phyloP scores from a whole-genome alignment of 1,284 basidiomycete genomes.

The Agaricales sp. region DNA sequence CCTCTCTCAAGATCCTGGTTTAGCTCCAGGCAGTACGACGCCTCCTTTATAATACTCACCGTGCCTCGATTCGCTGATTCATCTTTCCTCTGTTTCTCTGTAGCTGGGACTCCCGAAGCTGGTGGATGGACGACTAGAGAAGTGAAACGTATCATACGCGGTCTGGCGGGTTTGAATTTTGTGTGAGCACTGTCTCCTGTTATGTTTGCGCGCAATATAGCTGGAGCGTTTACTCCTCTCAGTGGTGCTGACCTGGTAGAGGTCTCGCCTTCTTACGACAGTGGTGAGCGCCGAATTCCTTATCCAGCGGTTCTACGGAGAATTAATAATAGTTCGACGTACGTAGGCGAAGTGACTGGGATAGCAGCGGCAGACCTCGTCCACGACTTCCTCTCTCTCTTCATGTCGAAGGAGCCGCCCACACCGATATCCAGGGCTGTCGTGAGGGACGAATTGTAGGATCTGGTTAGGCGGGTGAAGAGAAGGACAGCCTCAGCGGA shows the following conservation, averaged over 20 bases:
- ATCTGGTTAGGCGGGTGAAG: neutral
- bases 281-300: slow-evolving; percentile 16
- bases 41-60: neutral
- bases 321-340: slow-evolving; percentile 2
- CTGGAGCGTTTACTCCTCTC: slow-evolving; percentile 6
- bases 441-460: slow-evolving; percentile 10
- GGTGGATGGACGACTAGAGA: slow-evolving; percentile 80
- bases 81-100: neutral
- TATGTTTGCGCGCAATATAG: slow-evolving; percentile 46
- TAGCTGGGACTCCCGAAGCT: slow-evolving; percentile 76
- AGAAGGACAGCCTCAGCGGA: neutral
- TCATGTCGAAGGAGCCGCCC: slow-evolving; percentile 33
- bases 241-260: slow-evolving; percentile 72
- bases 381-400: slow-evolving; percentile 58
- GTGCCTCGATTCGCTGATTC: slow-evolving; percentile 9
- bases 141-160: slow-evolving; percentile 69
- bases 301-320: neutral
- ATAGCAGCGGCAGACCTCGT: slow-evolving; percentile 66
- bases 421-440: neutral
- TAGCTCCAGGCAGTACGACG: slow-evolving; percentile 65
- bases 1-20: slow-evolving; percentile 62
- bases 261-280: slow-evolving; percentile 75
- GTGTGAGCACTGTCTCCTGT: slow-evolving; percentile 37
- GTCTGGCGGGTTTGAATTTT: slow-evolving; percentile 67
- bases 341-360: slow-evolving; percentile 56